Base-by-base conservation (phyloP, 805 yeast genomes). In the Yarrowia deformans region DNA sequence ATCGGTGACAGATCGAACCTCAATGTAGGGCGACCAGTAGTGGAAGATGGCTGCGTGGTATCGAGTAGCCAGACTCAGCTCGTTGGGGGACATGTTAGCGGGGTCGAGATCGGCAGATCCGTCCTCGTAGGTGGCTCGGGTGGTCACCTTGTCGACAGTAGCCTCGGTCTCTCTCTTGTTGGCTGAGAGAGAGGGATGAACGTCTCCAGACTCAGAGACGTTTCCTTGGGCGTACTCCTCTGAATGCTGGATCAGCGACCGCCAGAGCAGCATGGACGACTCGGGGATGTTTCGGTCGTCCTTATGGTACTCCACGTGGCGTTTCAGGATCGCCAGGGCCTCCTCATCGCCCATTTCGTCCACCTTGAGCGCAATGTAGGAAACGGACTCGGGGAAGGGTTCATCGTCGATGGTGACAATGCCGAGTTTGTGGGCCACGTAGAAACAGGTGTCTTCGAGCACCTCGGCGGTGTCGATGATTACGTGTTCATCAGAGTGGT, bases 21-120 rank as follows among this genome's bases (percentile, higher is more conserved):
- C 89, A 3, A 88, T 87, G 70, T 85, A 85, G 4, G 88, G 88
- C 1, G 88, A 84, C 70, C 79, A 82, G 68, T 68, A 73, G 69
- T 71, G 70, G 60, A 76, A 78, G 55, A 84, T 74, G 35, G 80
- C 82, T 7, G 85, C 85, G 68, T 82, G 82, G 52, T 45, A 60
- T 18, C 66, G 40, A 2, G 34, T 29, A 14, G 66, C 66, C 50
- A 56, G 10, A 10, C 49, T 42, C 29, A 56, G 50, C 16, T 56
- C 64, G 19, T 40, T 42, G 18, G 64, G 64, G 2, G 64, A 56
- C 64, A 56, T 56, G 66, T 60, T 34, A 18, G 52, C 66, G 18
- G 52, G 52, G n/a, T 60, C 66, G 14, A 39, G 13, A 3, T 39
- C 63, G 13, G 63, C 46, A 10, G 43, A 23, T 3, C 61, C 64